Percentiles rank a stretch among this genome's conserved stretches.
These are phyloP conservation scores for Eremothecium sinecaudum DNA, from an alignment of 1,139 yeast species.

Conservation along the genomic window DNA sequence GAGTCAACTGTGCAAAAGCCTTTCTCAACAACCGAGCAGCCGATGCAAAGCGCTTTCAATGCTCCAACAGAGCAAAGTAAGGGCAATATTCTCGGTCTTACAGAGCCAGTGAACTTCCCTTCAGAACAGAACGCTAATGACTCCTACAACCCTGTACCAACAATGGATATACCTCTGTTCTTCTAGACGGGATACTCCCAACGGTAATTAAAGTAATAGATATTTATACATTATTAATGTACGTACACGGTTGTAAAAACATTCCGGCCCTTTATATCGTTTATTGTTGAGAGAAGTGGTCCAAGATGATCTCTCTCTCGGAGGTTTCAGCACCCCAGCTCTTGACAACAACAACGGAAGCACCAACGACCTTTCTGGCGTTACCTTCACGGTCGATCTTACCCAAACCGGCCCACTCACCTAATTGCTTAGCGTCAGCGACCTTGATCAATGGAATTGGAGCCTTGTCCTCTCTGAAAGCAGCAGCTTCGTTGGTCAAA, in stretches of 20 bases:
- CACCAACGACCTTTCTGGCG: slow-evolving; percentile 99
- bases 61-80: neutral
- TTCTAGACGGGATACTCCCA: neutral
- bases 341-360: slow-evolving; percentile 98
- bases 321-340: slow-evolving; percentile 99
- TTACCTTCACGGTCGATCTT: slow-evolving; percentile 99
- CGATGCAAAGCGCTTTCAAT: too few species aligned
- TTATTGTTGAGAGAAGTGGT: slow-evolving; percentile 84
- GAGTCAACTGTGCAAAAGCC: neutral
- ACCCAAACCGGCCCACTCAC: slow-evolving; percentile 99
- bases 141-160: neutral
- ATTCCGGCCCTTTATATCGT: slow-evolving; percentile 5
- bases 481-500: slow-evolving; percentile 95
- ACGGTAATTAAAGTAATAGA: neutral
- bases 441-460: slow-evolving; percentile 98
- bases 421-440: slow-evolving; percentile 98
- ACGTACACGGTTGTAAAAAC: neutral
- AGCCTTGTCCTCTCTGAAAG: too few species aligned
- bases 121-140: slow-evolving; percentile 2
- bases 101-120: neutral
- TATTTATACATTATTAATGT: neutral
- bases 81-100: slow-evolving; percentile 2
- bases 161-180: slow-evolving; percentile 4
- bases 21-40: neutral
- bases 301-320: slow-evolving; percentile 94